Percentiles rank a stretch among this genome's conserved stretches.
Evolutionary conservation across 1,284 basidiomycete species (phyloP).

Genomic region (Leccinum angustisporum): DNA sequence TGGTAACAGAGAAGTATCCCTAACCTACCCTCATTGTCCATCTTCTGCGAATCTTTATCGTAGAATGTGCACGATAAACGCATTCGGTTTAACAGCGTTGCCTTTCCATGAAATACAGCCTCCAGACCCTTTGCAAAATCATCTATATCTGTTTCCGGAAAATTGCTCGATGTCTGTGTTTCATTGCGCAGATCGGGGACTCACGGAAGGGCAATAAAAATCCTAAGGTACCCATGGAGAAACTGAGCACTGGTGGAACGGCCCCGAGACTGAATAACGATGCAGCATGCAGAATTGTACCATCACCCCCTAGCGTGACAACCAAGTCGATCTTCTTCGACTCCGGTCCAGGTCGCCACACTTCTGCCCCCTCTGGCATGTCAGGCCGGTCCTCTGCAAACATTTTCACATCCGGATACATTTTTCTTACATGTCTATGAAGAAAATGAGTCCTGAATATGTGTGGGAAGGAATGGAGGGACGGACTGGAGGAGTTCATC

Average conservation of each 20-base stretch:
- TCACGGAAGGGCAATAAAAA: slow-evolving; percentile 93
- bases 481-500: slow-evolving; percentile 66
- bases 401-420: slow-evolving; percentile 71
- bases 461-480: background rate
- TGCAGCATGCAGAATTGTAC: slow-evolving; percentile 93
- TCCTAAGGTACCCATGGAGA: slow-evolving; percentile 94
- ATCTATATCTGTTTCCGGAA: slow-evolving; percentile 62
- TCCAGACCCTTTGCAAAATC: slow-evolving; percentile 79
- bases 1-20: background rate
- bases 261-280: slow-evolving; percentile 86
- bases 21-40: slow-evolving; percentile 57
- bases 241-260: slow-evolving; percentile 93
- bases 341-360: slow-evolving; percentile 56
- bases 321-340: slow-evolving; percentile 78
- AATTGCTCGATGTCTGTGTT: slow-evolving; percentile 6
- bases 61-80: slow-evolving; percentile 80
- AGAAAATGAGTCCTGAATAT: slow-evolving; percentile 1
- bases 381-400: slow-evolving; percentile 74
- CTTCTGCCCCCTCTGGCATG: slow-evolving; percentile 61
- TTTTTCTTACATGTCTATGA: slow-evolving; percentile 58
- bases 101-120: slow-evolving; percentile 71
- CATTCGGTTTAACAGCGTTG: slow-evolving; percentile 85
- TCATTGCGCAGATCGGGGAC: slow-evolving; percentile 33
- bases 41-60: slow-evolving; percentile 55
- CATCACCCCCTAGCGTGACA: slow-evolving; percentile 92